phyloP scores from a whole-genome alignment of 2,329 filamentous ascomycete species.

The Coniosporium tulheliwenetii region DNA sequence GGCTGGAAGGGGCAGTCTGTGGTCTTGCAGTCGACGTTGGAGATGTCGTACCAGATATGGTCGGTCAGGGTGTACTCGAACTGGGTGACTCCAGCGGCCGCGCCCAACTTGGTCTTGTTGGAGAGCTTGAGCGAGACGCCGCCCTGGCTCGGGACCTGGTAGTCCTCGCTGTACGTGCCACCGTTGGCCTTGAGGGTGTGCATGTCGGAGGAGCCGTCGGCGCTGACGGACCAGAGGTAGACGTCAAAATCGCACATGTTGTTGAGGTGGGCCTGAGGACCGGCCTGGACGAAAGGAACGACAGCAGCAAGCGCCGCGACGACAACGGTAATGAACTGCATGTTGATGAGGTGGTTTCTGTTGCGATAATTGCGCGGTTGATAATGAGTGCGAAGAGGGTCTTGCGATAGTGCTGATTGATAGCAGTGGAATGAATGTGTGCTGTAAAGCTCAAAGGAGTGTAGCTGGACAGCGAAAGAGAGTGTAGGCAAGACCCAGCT shows the following conservation, averaged over 20 bases:
- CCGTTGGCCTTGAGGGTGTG: conserved; percentile 14
- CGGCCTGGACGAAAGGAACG: conserved; percentile 6
- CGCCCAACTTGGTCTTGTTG: conserved; percentile 6
- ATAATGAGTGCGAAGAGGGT: too few relatives aligned
- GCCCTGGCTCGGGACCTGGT: conserved; percentile 7
- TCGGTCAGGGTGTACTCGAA: conserved; percentile 6
- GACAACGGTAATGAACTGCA: conserved; percentile 17
- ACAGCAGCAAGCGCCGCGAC: conserved; percentile 11
- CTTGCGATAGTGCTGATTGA: too few relatives aligned
- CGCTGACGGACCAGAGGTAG: conserved; percentile 21
- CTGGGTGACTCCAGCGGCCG: conserved; percentile 4
- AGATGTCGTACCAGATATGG: conserved; percentile 7
- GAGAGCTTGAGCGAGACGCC: conserved; percentile 24
- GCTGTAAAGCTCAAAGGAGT: too few relatives aligned
- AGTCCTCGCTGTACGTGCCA: conserved; percentile 17
- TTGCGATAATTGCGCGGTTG: too few relatives aligned
- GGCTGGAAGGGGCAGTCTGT: too few relatives aligned
- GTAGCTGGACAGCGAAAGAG: too few relatives aligned
- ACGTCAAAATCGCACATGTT: conserved; percentile 22
- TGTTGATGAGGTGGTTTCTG: conserved; percentile 3
- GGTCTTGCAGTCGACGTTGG: conserved; percentile 5
- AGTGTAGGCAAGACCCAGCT: too few relatives aligned
- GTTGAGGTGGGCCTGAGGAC: conserved; percentile 13
- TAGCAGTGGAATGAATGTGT: too few relatives aligned
- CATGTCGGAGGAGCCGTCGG: conserved; percentile 5